Evolutionary conservation across 2,329 filamentous ascomycete genomes (phyloP).

Genomic region (Fragosphaeria purpurea): DNA sequence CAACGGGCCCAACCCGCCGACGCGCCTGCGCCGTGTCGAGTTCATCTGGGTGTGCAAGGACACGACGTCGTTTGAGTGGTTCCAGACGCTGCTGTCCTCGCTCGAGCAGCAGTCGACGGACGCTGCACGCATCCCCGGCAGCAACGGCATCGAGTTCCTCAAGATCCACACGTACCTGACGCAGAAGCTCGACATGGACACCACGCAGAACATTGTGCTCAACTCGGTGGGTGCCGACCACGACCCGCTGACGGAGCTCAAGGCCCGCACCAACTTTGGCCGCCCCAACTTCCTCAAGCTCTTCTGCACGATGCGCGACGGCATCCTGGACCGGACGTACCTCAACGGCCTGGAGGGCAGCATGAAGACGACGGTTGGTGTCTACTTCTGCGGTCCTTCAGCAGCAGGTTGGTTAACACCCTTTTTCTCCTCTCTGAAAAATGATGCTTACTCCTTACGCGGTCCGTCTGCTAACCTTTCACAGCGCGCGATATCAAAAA

Average conservation of each 20-base stretch:
- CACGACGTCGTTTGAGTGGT: conserved; percentile 95
- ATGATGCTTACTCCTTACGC: neutral
- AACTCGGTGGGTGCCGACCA: conserved; percentile 83
- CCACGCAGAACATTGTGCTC: conserved; percentile 90
- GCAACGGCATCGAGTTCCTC: conserved; percentile 71
- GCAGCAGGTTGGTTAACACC: conserved; percentile 40
- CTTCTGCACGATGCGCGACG: conserved; percentile 76
- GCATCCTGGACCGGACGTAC: conserved; percentile 77
- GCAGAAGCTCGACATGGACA: conserved; percentile 83
- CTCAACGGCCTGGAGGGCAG: conserved; percentile 70
- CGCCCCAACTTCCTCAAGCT: conserved; percentile 79
- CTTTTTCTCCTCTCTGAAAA: too few species aligned
- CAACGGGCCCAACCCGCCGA: conserved; percentile 78
- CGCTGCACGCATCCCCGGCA: conserved; percentile 56
- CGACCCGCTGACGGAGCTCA: conserved; percentile 87
- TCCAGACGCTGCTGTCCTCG: conserved; percentile 84
- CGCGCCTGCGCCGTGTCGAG: conserved; percentile 83
- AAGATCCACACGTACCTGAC: conserved; percentile 98
- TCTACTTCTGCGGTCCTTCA: conserved; percentile 95
- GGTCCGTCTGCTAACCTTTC: conserved; percentile 23
- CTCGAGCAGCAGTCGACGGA: conserved; percentile 77
- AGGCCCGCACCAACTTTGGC: conserved; percentile 85
- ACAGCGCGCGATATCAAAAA: conserved; percentile 73
- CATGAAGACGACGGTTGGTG: conserved; percentile 76
- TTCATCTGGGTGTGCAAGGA: conserved; percentile 99